Conservation (phyloP, 768 basidiomycete species). For the Pholiota molesta region DNA sequence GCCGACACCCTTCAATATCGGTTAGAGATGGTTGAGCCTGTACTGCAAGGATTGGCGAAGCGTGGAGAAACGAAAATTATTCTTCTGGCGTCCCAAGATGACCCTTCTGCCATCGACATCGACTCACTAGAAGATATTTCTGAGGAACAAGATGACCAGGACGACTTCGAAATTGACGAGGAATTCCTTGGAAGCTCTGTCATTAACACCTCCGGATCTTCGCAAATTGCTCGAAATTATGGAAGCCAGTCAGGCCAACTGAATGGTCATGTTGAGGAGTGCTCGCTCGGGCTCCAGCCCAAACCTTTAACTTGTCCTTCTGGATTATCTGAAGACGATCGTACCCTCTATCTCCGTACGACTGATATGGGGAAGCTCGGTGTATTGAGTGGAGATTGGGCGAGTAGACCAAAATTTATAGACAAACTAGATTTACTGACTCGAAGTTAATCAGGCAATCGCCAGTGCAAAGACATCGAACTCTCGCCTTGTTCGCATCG, state of each 20-base stretch:
- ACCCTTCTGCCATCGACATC: conserved; percentile 15
- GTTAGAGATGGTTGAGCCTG: conserved; percentile 68
- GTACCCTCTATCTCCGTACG: conserved; percentile 63
- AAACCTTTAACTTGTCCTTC: conserved; percentile 35
- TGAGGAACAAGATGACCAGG: conserved; percentile 40
- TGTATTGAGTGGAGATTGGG: conserved; percentile 79
- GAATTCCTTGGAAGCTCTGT: conserved; percentile 65
- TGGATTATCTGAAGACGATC: conserved; percentile 46
- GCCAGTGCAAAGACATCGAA: conserved; percentile 38
- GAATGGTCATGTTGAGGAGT: conserved; percentile 14
- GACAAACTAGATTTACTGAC: conserved; percentile 3
- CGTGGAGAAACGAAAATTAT: conserved; percentile 55
- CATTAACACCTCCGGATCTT: conserved; percentile 29
- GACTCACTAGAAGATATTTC: conserved; percentile 11
- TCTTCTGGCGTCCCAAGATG: conserved; percentile 37
- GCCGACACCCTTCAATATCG: conserved; percentile 39
- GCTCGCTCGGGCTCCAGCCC: conserved; percentile 23
- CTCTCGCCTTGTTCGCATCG: conserved; percentile 59
- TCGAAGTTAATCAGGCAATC: conserved; percentile 48
- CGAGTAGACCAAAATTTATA: conserved; percentile 29
- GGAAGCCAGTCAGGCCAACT: conserved; percentile 8
- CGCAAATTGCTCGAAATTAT: conserved; percentile 16
- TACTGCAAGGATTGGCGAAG: conserved; percentile 66
- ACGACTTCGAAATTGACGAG: conserved; percentile 71
- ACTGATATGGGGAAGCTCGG: conserved; percentile 69